A percentile compares a stretch with the other conserved stretches of the same genome.
These are phyloP conservation scores for Pseudopyricularia cyperi DNA, from an alignment of 2,329 filamentous ascomycete genomes.

Conservation along the genomic window DNA sequence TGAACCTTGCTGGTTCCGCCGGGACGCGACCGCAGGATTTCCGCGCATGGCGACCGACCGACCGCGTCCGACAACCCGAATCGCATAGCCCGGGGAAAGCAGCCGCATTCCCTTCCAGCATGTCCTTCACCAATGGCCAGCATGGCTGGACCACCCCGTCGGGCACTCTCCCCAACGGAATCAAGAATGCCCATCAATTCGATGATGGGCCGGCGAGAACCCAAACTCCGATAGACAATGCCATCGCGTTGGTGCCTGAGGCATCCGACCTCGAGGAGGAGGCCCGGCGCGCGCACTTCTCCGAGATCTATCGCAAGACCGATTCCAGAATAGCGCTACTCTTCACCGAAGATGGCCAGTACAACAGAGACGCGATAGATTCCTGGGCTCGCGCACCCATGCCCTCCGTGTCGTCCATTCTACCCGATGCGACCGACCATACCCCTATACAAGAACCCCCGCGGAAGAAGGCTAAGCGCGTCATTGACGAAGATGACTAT, in stretches of 20 bases:
- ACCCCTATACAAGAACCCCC: slow-evolving; percentile 45
- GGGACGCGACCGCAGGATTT: slow-evolving; percentile 31
- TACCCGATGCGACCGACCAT: slow-evolving; percentile 45
- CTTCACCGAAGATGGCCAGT: slow-evolving; percentile 48
- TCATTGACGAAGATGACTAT: slow-evolving; percentile 77
- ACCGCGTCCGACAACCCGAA: slow-evolving; percentile 28
- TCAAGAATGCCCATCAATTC: slow-evolving; percentile 39
- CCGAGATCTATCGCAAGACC: slow-evolving; percentile 61
- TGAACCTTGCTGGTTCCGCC: slow-evolving; percentile 31
- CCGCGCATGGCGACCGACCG: slow-evolving; percentile 43
- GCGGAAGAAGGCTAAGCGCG: slow-evolving; percentile 61
- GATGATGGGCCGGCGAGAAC: slow-evolving; percentile 46
- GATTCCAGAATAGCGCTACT: slow-evolving; percentile 66
- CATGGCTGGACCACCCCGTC: slow-evolving; percentile 50
- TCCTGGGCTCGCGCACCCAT: slow-evolving; percentile 28
- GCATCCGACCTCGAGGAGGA: slow-evolving; percentile 55
- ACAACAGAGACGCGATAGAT: slow-evolving; percentile 39
- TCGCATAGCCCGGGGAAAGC: slow-evolving; percentile 13
- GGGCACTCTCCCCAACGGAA: slow-evolving; percentile 31
- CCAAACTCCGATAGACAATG: slow-evolving; percentile 36
- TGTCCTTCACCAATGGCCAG: slow-evolving; percentile 46
- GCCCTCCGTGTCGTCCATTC: slow-evolving; percentile 4
- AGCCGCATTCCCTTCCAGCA: slow-evolving; percentile 18
- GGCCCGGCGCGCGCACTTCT: slow-evolving; percentile 59
- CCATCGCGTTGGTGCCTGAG: slow-evolving; percentile 43